These are phyloP conservation scores for Venturia pyrina DNA, from an alignment of 2,329 filamentous ascomycete genomes.

Conservation along the genomic window DNA sequence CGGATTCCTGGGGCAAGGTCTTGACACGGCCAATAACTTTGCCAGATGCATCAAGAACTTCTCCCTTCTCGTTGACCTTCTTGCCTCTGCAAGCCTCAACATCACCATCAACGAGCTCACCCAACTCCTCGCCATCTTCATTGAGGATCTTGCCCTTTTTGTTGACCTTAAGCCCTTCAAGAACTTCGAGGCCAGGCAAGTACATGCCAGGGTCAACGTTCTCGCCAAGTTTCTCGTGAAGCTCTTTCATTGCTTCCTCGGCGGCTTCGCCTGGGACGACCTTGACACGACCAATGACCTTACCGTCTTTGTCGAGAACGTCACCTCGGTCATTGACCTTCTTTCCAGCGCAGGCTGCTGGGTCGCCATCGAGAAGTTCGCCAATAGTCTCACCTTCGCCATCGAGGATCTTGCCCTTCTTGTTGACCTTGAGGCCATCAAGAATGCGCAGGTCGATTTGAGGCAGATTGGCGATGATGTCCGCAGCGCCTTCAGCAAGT, in stretches of 20 bases:
- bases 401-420: constrained; percentile 45
- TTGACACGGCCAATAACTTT: constrained; percentile 53
- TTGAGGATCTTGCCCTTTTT: constrained; percentile 46
- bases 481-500: constrained; percentile 38
- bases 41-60: constrained; percentile 54
- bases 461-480: constrained; percentile 34
- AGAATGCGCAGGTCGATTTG: constrained; percentile 37
- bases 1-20: constrained; percentile 36
- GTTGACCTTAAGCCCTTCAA: constrained; percentile 47
- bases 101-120: constrained; percentile 46
- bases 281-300: constrained; percentile 39
- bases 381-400: constrained; percentile 42
- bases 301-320: constrained; percentile 40
- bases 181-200: constrained; percentile 35
- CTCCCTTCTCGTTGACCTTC: constrained; percentile 54
- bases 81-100: constrained; percentile 53
- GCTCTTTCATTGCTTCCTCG: constrained; percentile 38
- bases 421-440: constrained; percentile 46
- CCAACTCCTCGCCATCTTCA: constrained; percentile 44
- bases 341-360: constrained; percentile 35
- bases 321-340: constrained; percentile 41
- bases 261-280: constrained; percentile 40
- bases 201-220: constrained; percentile 19
- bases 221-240: constrained; percentile 32
- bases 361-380: constrained; percentile 38